Conservation (phyloP, 1,284 basidiomycete species). For the Phellopilus nigrolimitatus region DNA sequence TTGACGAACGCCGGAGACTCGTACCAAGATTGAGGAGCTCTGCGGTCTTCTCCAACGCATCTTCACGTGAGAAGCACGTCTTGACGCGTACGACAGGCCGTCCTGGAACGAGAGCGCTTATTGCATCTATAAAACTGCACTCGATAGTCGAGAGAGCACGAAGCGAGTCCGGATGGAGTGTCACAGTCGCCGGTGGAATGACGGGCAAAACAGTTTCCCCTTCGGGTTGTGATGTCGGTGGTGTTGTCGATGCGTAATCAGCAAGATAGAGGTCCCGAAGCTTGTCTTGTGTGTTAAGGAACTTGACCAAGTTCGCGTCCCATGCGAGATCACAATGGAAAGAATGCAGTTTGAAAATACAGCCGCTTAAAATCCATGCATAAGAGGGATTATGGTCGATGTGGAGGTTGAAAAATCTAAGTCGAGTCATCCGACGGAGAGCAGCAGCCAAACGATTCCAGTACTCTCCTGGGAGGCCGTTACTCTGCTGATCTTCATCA, state of each 20-base stretch:
- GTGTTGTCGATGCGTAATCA: conserved; percentile 37
- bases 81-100: conserved; percentile 57
- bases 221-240: not conserved
- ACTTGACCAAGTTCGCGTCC: conserved; percentile 49
- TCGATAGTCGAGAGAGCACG: conserved; percentile 49
- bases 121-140: conserved; percentile 63
- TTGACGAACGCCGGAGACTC: conserved; percentile 39
- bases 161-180: conserved; percentile 34
- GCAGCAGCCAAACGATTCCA: conserved; percentile 48
- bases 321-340: conserved; percentile 64
- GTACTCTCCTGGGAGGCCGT: conserved; percentile 34
- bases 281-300: conserved; percentile 46
- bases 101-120: conserved; percentile 46
- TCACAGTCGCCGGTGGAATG: conserved; percentile 22
- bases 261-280: conserved; percentile 54
- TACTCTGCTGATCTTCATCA: conserved; percentile 8
- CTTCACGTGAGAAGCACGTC: conserved; percentile 60
- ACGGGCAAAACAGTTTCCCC: too few species aligned
- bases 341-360: conserved; percentile 46
- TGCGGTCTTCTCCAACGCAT: conserved; percentile 40
- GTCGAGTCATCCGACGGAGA: conserved; percentile 37
- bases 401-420: conserved; percentile 50
- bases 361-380: conserved; percentile 48
- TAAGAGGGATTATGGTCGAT: conserved; percentile 39
- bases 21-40: conserved; percentile 46